Percentiles rank a stretch among this genome's conserved stretches.
phyloP scores from a whole-genome alignment of 1,284 basidiomycete genomes.

The Pseudozyma hubeiensis region DNA sequence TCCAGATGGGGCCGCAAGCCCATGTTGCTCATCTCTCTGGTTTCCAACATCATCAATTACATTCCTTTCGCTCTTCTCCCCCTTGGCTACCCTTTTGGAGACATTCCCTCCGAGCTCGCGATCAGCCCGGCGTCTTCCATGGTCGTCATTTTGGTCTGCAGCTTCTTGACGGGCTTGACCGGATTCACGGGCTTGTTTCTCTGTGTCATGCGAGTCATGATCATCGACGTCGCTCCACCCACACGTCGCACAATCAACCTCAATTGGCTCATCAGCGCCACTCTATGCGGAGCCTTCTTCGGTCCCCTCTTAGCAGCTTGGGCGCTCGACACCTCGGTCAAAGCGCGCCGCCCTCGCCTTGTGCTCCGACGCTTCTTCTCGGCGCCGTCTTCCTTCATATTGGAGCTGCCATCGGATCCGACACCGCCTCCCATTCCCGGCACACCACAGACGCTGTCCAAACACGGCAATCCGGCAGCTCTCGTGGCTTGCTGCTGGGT shows the following conservation, averaged over 20 bases:
- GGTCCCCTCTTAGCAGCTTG: conserved; percentile 44
- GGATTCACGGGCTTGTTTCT: conserved; percentile 39
- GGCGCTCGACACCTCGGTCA: conserved; percentile 34
- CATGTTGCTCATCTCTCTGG: conserved; percentile 40
- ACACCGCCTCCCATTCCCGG: conserved; percentile 30
- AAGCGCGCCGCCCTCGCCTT: conserved; percentile 8
- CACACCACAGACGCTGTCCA: conserved; percentile 19
- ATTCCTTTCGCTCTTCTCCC: conserved; percentile 39
- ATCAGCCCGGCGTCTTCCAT: conserved; percentile 36
- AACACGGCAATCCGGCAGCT: conserved; percentile 48
- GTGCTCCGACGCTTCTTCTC: background rate
- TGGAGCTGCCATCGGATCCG: conserved; percentile 33
- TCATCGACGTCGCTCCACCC: conserved; percentile 41
- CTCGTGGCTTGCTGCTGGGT: conserved; percentile 37
- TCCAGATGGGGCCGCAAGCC: conserved; percentile 45
- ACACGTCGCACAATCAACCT: conserved; percentile 35
- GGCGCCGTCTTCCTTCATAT: background rate
- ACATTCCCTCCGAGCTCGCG: conserved; percentile 27
- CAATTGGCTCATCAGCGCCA: conserved; percentile 47
- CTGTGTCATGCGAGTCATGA: conserved; percentile 42
- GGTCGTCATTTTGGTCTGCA: conserved; percentile 32
- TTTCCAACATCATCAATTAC: conserved; percentile 45
- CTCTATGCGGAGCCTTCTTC: conserved; percentile 39
- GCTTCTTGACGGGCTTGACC: conserved; percentile 38
- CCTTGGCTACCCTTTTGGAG: conserved; percentile 43